These are phyloP conservation scores for Pleurotus eryngii DNA, from an alignment of 768 basidiomycete genomes.

Conservation along the genomic window DNA sequence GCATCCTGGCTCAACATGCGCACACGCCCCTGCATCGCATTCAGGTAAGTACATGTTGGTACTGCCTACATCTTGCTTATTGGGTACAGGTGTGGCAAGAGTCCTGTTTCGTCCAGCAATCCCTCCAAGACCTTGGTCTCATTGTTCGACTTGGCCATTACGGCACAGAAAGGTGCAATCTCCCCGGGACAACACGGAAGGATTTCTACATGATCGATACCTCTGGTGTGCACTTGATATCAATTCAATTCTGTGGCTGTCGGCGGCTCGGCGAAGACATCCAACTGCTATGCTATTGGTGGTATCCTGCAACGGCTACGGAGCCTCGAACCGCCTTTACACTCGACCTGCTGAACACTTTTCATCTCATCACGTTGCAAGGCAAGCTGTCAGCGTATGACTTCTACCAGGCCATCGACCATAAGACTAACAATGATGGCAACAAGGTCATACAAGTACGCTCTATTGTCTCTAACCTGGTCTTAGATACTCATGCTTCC, in stretches of 20 bases:
- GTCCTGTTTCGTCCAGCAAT: not conserved
- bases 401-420: constrained; percentile 4
- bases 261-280: not conserved
- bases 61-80: no score
- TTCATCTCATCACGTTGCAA: constrained; percentile 11
- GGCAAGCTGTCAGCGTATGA: constrained; percentile 9
- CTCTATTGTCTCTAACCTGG: not conserved
- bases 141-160: constrained; percentile 10
- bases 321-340: constrained; percentile 9
- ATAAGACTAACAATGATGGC: constrained; percentile 8
- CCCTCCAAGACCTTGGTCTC: constrained; percentile 7
- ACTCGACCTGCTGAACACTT: constrained; percentile 9
- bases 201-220: constrained; percentile 15
- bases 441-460: not conserved
- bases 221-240: constrained; percentile 21
- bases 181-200: not conserved
- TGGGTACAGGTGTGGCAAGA: constrained; percentile 4
- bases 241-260: constrained; percentile 23
- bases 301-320: constrained; percentile 1
- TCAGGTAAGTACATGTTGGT: not conserved
- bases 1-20: not conserved
- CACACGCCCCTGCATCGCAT: constrained; percentile 5
- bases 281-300: constrained; percentile 6
- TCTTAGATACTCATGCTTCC: no score
- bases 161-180: not conserved